phyloP scores from a whole-genome alignment of 2,329 filamentous ascomycete genomes.

The Atkinsonella hypoxylon region DNA sequence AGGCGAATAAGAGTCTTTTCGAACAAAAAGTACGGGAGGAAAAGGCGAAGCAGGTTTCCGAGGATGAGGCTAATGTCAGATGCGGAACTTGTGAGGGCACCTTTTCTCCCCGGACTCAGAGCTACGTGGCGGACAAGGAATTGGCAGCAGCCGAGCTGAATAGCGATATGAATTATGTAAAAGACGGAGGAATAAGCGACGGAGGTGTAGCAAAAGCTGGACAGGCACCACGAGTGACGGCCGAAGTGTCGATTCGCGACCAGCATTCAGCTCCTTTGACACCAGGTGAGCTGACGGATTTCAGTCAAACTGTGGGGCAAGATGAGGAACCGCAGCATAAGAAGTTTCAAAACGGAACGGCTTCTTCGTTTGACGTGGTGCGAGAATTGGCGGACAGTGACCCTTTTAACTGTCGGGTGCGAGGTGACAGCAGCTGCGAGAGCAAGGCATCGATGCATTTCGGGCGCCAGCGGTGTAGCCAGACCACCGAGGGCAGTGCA shows the following conservation, averaged over 20 bases:
- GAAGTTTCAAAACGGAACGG: constrained; percentile 29
- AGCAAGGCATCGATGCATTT: constrained; percentile 27
- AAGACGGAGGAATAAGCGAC: constrained; percentile 9
- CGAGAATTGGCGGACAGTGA: constrained; percentile 38
- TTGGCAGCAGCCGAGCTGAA: constrained; percentile 12
- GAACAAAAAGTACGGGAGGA: constrained; percentile 54
- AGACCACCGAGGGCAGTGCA: constrained; percentile 48
- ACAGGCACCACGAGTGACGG: constrained; percentile 13
- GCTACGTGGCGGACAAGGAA: constrained; percentile 21
- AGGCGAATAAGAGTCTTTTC: constrained; percentile 65
- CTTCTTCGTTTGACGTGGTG: constrained; percentile 33
- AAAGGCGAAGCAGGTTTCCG: constrained; percentile 30
- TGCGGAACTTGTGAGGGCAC: constrained; percentile 27
- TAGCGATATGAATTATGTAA: constrained; percentile 9
- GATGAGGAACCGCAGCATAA: constrained; percentile 15
- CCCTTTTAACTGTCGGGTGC: constrained; percentile 28
- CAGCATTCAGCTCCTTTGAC: constrained; percentile 11
- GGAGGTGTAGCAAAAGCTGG: constrained; percentile 11
- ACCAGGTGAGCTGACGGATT: constrained; percentile 6
- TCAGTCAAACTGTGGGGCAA: background rate
- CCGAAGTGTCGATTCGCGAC: constrained; percentile 13
- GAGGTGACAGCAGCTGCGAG: constrained; percentile 20
- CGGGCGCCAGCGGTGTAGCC: constrained; percentile 44
- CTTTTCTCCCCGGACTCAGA: constrained; percentile 33
- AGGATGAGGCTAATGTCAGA: constrained; percentile 26